These are phyloP conservation scores for Pachyrhizus erosus DNA, from an alignment of 306 rosid genomes.

Conservation along the genomic window DNA sequence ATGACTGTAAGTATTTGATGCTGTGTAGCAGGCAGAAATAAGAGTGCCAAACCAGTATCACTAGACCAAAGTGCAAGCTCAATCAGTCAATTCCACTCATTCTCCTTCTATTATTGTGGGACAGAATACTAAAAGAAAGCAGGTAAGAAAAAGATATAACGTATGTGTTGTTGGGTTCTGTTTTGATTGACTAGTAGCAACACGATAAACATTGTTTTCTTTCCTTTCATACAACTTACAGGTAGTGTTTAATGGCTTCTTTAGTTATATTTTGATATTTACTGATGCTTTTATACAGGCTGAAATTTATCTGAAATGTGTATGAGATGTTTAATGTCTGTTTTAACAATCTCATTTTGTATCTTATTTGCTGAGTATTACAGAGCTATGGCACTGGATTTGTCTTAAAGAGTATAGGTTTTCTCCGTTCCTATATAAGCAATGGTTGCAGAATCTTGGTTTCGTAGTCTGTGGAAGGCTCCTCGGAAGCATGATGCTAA, in stretches of 20 bases:
- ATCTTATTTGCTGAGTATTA: slow-evolving; percentile 29
- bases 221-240: slow-evolving; percentile 8
- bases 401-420: slow-evolving; percentile 33
- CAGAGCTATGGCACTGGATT: slow-evolving; percentile 39
- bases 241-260: slow-evolving; percentile 9
- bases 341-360: slow-evolving; percentile 27
- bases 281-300: neutral
- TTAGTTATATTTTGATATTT: neutral
- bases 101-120: neutral
- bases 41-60: slow-evolving; percentile 9
- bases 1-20: slow-evolving; percentile 33
- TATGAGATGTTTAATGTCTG: neutral
- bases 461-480: slow-evolving; percentile 86
- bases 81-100: neutral
- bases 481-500: slow-evolving; percentile 73
- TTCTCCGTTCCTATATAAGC: slow-evolving; percentile 29
- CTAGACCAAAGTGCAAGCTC: slow-evolving; percentile 27
- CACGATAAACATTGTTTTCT: neutral
- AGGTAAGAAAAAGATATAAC: slow-evolving; percentile 14
- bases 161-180: neutral
- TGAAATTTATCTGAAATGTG: slow-evolving; percentile 28
- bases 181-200: neutral
- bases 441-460: slow-evolving; percentile 76
- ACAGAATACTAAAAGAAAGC: slow-evolving; percentile 15
- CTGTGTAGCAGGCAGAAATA: slow-evolving; percentile 10